Conservation (phyloP, 208 protist genomes). For the Trypanosoma mega region DNA sequence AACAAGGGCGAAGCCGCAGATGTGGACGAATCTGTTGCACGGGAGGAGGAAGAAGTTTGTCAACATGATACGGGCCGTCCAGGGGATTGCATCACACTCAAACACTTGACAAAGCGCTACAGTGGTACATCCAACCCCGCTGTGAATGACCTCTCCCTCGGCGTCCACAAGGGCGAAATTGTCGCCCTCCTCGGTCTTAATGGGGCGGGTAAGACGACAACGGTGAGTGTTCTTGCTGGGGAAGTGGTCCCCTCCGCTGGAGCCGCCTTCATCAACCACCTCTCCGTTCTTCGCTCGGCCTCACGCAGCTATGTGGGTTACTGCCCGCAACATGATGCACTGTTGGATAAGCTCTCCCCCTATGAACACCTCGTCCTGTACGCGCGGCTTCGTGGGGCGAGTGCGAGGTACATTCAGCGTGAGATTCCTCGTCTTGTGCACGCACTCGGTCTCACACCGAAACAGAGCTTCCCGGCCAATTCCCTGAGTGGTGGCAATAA, state of each 20-base stretch:
- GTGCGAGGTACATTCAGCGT: slow-evolving; percentile 36
- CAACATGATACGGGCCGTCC: slow-evolving; percentile 29
- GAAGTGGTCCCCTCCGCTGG: slow-evolving; percentile 71
- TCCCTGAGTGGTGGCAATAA: slow-evolving; percentile 87
- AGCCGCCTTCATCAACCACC: slow-evolving; percentile 59
- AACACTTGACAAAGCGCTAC: slow-evolving; percentile 69
- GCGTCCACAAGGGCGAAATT: slow-evolving; percentile 76
- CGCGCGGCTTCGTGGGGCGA: slow-evolving; percentile 62
- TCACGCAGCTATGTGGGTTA: slow-evolving; percentile 84
- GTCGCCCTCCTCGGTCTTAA: slow-evolving; percentile 91
- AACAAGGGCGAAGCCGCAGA: slow-evolving; percentile 15
- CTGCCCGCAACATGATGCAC: slow-evolving; percentile 95
- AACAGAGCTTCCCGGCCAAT: slow-evolving; percentile 21
- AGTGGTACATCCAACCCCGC: slow-evolving; percentile 29
- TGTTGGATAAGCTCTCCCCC: slow-evolving; percentile 90
- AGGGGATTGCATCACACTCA: slow-evolving; percentile 59
- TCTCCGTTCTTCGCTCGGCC: slow-evolving; percentile 29
- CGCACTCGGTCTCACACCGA: slow-evolving; percentile 48
- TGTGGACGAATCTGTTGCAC: slow-evolving; percentile 30
- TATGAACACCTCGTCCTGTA: slow-evolving; percentile 93
- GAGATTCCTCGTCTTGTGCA: slow-evolving; percentile 51
- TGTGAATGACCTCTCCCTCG: slow-evolving; percentile 66
- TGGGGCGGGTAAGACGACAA: slow-evolving; percentile 91
- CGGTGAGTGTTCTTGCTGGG: slow-evolving; percentile 82
- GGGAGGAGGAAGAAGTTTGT: slow-evolving; percentile 56